Evolutionary conservation across 2,329 filamentous ascomycete genomes (phyloP), one percentile per base, ranked within the genome.

Genomic region (Achaetomium macrosporum): DNA sequence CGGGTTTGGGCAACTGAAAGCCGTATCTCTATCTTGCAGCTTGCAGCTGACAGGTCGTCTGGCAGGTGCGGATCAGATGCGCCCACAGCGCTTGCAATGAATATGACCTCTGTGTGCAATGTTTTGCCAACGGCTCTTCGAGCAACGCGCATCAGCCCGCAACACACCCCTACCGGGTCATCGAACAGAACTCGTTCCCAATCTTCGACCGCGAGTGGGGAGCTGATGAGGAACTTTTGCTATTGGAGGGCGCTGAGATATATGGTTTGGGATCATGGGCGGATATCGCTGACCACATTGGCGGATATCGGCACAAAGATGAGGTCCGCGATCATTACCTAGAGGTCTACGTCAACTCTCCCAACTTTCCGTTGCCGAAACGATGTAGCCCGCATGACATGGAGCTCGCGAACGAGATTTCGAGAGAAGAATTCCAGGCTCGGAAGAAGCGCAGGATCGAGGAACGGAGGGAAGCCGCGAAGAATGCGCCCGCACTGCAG

Each of bases 181-280:
- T 99, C 60, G 93, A 99, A 69, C 93, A 97, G 65, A 96, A 99
- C 66, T 96, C 92, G 0, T 95, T 99, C 46, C 93, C 93, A 1
- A 97, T 99, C 54, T 99, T 95, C 65, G 86, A 91, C 60, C 81
- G 83, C 53, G 91, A 96, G 65, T 99, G 93, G 93, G 93, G 93
- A 48, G 93, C 93, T 20, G 93, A 99, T 66, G 93, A 99, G 68
- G 93, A 99, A 69, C 72, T 97, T n/a, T 74, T 97, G 5, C 74
- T 99, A 49, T 73, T 99, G 0, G 93, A 99, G 72, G 93, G 93
- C 19, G 90, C 90, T 11, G 93, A 99, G 70, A 95, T 90, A 53
- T 99, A 99, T 66, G 93, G 93, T 0, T 75, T 99, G 46, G 93
- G 93, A 3, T 97, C 92, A 19, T 99, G 93, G 92, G 90, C 91